phyloP scores from a whole-genome alignment of 805 yeast species.

The Candida orba region DNA sequence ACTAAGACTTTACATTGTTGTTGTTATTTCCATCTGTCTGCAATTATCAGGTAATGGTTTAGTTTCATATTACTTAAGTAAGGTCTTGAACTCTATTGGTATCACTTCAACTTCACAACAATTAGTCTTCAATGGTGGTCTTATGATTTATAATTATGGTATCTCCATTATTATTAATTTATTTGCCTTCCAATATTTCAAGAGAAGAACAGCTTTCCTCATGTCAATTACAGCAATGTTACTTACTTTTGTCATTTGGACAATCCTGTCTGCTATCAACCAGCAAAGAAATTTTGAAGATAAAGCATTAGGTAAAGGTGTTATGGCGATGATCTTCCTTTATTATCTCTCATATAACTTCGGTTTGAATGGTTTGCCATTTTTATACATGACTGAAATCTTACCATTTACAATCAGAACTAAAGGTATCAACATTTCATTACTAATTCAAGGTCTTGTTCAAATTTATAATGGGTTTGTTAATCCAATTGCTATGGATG shows the following conservation, averaged over 20 bases:
- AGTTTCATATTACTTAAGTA: constrained; percentile 22
- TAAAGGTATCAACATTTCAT: constrained; percentile 19
- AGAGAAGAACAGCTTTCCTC: constrained; percentile 30
- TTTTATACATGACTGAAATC: constrained; percentile 36
- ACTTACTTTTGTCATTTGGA: constrained; percentile 32
- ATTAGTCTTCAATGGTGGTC: constrained; percentile 40
- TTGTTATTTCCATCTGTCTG: constrained; percentile 28
- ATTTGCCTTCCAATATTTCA: constrained; percentile 19
- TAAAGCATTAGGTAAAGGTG: constrained; percentile 34
- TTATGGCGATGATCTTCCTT: constrained; percentile 41
- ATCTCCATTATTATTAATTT: constrained; percentile 22
- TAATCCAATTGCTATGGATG: constrained; percentile 30
- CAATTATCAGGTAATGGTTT: constrained; percentile 11
- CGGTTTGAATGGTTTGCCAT: constrained; percentile 38
- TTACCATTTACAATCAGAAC: constrained; percentile 25
- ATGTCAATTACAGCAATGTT: constrained; percentile 29
- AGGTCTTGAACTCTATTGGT: constrained; percentile 45
- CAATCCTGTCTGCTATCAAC: constrained; percentile 37
- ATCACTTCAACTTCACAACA: constrained; percentile 36
- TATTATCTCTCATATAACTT: constrained; percentile 34
- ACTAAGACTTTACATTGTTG: constrained; percentile 28
- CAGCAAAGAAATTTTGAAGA: constrained; percentile 32
- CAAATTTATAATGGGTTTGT: constrained; percentile 26
- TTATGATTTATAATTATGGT: constrained; percentile 37
- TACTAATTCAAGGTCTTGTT: constrained; percentile 11